Base-by-base conservation (phyloP, 768 basidiomycete genomes). In the Rhizopogon sp. region DNA sequence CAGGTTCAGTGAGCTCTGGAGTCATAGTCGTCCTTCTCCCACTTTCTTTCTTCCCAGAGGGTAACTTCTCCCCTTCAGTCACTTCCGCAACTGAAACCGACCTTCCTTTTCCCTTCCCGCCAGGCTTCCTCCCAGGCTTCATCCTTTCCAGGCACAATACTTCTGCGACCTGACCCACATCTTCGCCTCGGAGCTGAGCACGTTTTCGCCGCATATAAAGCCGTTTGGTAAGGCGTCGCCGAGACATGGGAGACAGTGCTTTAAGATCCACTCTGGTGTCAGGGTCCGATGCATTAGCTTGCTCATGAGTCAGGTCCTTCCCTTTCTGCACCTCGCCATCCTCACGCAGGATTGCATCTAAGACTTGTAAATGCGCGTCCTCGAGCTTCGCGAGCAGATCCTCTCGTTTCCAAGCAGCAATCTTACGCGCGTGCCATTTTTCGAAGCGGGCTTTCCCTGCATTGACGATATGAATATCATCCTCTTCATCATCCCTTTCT, bases 171-270 rank as follows among this genome's bases (percentile, higher is more conserved):
- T 43, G 49, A 29, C 31, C 46, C 37, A 57, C 56, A 35, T 43
- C 41, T 11, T 59, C 66, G 40, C 74, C 85, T 29, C 64, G 62
- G 33, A 73, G 67, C 29, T 73, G 68, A 3, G 88, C 87, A 42
- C 88, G 79, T 64, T 81, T 84, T 29, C 80, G 79, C 5, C 88
- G 82, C 88, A 90, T 90, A 59, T 87, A 80, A 6, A 90, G 70
- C 39, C 87, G 76, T 55, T 88, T 88, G 55, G 71, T 70, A 22
- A 80, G 58, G n/a, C 79, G 81, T 35, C 83, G 78, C 6, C 82
- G 82, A 8, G 79, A 74, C 1, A 60, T 62, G 1, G 83, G 82
- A 17, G 76, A 79, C 20, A 79, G 70, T 31, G 52, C 51, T n/a
- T 58, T 58, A 16, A 66, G 45, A 43, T 65, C 64, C 29, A 58